Conservation (phyloP, 2,329 filamentous ascomycete species). For the Pseudogymnoascus sp. region DNA sequence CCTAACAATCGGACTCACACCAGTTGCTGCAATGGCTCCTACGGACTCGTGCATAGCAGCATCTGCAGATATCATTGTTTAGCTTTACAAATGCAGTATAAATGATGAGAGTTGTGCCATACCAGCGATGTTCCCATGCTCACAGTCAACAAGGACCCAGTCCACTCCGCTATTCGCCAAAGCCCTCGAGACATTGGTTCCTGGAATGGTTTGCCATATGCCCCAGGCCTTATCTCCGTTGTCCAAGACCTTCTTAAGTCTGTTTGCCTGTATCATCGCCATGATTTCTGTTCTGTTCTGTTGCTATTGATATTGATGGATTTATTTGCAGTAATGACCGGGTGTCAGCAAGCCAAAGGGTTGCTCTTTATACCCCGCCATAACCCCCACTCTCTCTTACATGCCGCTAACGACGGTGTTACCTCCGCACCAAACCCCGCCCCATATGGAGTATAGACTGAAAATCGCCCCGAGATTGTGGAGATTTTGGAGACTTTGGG, state of each 20-base stretch:
- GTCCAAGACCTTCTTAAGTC: constrained; percentile 42
- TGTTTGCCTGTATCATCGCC: constrained; percentile 40
- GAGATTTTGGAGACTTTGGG: neutral
- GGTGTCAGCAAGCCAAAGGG: neutral
- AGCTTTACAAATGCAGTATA: neutral
- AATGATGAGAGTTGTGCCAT: constrained; percentile 13
- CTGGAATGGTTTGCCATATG: constrained; percentile 58
- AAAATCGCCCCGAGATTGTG: neutral
- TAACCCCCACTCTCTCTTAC: constrained; percentile 2
- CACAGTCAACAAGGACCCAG: constrained; percentile 58
- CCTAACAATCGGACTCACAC: constrained; percentile 49
- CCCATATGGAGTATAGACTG: neutral
- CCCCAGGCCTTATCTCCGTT: constrained; percentile 42
- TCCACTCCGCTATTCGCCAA: constrained; percentile 58
- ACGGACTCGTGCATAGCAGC: constrained; percentile 52
- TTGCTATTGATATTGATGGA: neutral
- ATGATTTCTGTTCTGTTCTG: neutral
- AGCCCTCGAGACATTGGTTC: constrained; percentile 50
- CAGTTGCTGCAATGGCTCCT: constrained; percentile 47
- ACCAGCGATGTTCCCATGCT: constrained; percentile 51
- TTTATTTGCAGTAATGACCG: neutral
- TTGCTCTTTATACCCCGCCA: constrained; percentile 8
- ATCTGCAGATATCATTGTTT: constrained; percentile 30
- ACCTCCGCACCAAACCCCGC: constrained; percentile 4
- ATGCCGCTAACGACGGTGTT: neutral